phyloP scores from a whole-genome alignment of 192 early-diverging fungal genomes.

The Umbelopsis sp. region DNA sequence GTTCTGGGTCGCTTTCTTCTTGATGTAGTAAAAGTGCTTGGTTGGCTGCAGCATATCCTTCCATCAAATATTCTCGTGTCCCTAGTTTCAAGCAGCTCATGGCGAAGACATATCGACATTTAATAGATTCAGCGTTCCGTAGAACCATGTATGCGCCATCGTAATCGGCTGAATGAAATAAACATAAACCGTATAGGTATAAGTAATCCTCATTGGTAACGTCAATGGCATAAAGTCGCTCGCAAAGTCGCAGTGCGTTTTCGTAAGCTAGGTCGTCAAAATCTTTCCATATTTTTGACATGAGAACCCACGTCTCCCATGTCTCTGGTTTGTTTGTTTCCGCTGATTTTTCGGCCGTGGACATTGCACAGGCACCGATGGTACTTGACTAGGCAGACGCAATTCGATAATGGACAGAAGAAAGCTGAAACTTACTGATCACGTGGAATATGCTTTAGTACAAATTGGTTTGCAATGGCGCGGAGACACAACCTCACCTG shows the following conservation, averaged over 20 bases:
- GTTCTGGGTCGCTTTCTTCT: constrained; percentile 12
- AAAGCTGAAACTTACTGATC: background rate
- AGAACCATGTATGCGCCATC: constrained; percentile 21
- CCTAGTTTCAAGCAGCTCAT: constrained; percentile 27
- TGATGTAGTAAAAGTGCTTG: constrained; percentile 1
- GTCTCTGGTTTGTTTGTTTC: constrained; percentile 10
- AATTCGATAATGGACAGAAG: background rate
- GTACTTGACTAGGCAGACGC: background rate
- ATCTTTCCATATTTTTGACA: constrained; percentile 25
- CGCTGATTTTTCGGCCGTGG: constrained; percentile 16
- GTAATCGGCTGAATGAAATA: constrained; percentile 25
- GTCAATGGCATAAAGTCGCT: constrained; percentile 34
- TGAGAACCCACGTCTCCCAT: constrained; percentile 28
- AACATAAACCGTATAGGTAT: constrained; percentile 26
- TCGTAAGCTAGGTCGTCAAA: constrained; percentile 26
- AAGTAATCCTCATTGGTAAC: constrained; percentile 25
- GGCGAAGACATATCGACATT: constrained; percentile 31
- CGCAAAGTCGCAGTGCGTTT: constrained; percentile 25
- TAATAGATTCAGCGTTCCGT: background rate
- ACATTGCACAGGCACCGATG: constrained; percentile 17
- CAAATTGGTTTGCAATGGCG: background rate
- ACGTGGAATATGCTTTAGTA: background rate
- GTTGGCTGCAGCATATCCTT: constrained; percentile 2
- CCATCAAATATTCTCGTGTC: constrained; percentile 13
- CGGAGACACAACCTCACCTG: background rate